Conservation (phyloP, 2,329 filamentous ascomycete genomes). For the Diaporthe ilicicola region DNA sequence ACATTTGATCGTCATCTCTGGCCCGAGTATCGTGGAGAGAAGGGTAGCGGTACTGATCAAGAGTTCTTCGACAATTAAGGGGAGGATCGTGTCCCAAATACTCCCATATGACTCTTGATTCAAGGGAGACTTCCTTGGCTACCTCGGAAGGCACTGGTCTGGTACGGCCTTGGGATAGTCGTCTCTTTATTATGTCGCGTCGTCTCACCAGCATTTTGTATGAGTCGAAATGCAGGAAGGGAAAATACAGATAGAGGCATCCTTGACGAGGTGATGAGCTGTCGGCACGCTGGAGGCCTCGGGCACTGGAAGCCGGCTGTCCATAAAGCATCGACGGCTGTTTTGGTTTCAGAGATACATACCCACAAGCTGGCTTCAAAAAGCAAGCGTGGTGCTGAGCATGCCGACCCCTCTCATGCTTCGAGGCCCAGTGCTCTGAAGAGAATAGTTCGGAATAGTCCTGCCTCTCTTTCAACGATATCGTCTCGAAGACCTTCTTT, state of each 20-base stretch:
- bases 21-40: constrained; percentile 64
- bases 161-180: constrained; percentile 58
- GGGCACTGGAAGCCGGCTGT: neutral
- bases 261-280: neutral
- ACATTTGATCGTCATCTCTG: constrained; percentile 69
- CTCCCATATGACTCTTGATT: constrained; percentile 66
- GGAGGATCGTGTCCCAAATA: constrained; percentile 65
- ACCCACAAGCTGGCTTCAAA: constrained; percentile 58
- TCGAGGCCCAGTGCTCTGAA: constrained; percentile 58
- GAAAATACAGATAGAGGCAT: constrained; percentile 53
- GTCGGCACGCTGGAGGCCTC: neutral
- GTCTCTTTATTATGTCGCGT: constrained; percentile 58
- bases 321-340: neutral
- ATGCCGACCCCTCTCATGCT: constrained; percentile 57
- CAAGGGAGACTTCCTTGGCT: constrained; percentile 58
- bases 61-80: constrained; percentile 64
- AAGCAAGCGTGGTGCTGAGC: constrained; percentile 59
- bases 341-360: constrained; percentile 40
- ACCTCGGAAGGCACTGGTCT: constrained; percentile 61
- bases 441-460: constrained; percentile 51
- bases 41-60: constrained; percentile 69
- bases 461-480: constrained; percentile 47
- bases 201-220: constrained; percentile 63
- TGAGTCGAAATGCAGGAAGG: constrained; percentile 67
- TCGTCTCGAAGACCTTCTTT: constrained; percentile 55